Percentiles rank a stretch among this genome's conserved stretches.
phyloP scores from a whole-genome alignment of 495 filamentous ascomycete species.

The Oidiodendron maius region DNA sequence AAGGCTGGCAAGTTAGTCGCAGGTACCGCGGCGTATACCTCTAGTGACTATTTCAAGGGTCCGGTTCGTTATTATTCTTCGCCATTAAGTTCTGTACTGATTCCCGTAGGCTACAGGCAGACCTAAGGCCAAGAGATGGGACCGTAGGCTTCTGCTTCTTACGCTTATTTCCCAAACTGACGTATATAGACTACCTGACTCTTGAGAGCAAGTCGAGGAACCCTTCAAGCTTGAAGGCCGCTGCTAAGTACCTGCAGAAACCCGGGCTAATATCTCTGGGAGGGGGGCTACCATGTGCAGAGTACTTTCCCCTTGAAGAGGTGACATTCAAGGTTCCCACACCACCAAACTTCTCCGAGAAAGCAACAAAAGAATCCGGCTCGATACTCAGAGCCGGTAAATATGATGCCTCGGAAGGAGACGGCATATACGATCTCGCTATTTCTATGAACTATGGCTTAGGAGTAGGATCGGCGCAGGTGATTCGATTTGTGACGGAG shows the following conservation, averaged over 20 bases:
- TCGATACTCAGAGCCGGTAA: constrained; percentile 63
- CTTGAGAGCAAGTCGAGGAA: constrained; percentile 49
- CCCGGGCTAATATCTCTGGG: constrained; percentile 82
- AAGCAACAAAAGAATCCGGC: constrained; percentile 49
- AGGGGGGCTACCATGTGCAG: constrained; percentile 80
- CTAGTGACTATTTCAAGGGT: constrained; percentile 81
- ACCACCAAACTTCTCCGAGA: constrained; percentile 61
- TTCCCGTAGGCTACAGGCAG: constrained; percentile 45
- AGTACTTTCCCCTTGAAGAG: constrained; percentile 81
- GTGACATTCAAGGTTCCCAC: constrained; percentile 62
- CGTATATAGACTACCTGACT: constrained; percentile 44
- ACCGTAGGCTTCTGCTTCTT: constrained; percentile 49
- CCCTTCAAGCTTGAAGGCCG: constrained; percentile 68
- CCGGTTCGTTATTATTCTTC: constrained; percentile 35
- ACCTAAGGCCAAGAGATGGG: constrained; percentile 76
- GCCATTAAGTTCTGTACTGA: not conserved
- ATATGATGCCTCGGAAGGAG: constrained; percentile 66
- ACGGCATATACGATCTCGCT: constrained; percentile 50
- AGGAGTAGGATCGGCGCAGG: constrained; percentile 75
- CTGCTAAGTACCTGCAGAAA: constrained; percentile 66
- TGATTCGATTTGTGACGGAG: constrained; percentile 85
- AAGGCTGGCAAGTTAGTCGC: constrained; percentile 62
- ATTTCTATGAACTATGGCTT: constrained; percentile 71
- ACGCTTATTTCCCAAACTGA: constrained; percentile 25
- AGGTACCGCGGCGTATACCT: constrained; percentile 70